These are phyloP conservation scores for Platanus orientalis DNA, from an alignment of 164 flowering plant genomes.

Conservation along the genomic window DNA sequence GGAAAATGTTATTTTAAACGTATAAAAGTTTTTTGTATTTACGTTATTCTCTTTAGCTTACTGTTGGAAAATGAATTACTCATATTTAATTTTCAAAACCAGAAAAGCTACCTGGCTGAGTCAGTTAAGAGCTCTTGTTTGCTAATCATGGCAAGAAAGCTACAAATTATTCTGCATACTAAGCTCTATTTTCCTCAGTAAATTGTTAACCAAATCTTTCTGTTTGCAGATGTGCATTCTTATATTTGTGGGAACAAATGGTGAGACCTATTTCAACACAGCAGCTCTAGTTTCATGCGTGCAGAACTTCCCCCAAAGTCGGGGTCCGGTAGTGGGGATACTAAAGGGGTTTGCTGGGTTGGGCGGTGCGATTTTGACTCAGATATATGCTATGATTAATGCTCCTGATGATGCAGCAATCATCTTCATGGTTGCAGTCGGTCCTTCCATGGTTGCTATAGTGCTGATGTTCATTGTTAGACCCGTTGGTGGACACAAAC, in stretches of 20 bases:
- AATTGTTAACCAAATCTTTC: slow-evolving; percentile 6
- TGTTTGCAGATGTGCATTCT: slow-evolving; percentile 85
- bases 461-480: slow-evolving; percentile 78
- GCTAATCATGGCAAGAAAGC: not conserved
- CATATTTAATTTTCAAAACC: too few relatives aligned
- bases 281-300: slow-evolving; percentile 86
- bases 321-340: slow-evolving; percentile 95
- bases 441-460: slow-evolving; percentile 77
- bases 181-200: not conserved
- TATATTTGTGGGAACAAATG: slow-evolving; percentile 92
- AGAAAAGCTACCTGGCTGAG: not conserved
- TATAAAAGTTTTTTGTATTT: too few relatives aligned
- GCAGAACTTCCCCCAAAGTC: slow-evolving; percentile 90
- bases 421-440: slow-evolving; percentile 93
- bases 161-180: not conserved
- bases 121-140: not conserved
- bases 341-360: slow-evolving; percentile 95
- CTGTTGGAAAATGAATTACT: too few relatives aligned
- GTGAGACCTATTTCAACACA: slow-evolving; percentile 92
- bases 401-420: slow-evolving; percentile 79
- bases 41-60: too few relatives aligned
- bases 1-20: too few relatives aligned
- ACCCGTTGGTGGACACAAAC: slow-evolving; percentile 93
- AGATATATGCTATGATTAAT: slow-evolving; percentile 60
- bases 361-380: slow-evolving; percentile 88